Base-by-base conservation (phyloP, 768 basidiomycete species). In the Polyporus arcularius region DNA sequence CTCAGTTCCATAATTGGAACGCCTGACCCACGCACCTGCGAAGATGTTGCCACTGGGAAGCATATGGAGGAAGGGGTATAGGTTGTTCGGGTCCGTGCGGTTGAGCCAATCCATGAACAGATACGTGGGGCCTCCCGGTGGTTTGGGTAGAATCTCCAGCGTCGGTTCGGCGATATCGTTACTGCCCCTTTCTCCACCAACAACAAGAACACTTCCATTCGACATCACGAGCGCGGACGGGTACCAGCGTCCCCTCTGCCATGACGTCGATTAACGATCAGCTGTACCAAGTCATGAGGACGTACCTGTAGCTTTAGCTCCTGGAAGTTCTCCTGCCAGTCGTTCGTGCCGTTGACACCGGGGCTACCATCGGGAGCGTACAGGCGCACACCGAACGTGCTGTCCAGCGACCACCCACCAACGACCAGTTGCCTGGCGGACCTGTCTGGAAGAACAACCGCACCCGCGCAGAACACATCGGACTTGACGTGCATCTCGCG, bases 401-500 rank as follows among this genome's bases (percentile, higher is more conserved):
- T 90, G 2, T 82, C 75, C 53, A 83, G 74, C 16, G 88, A 89
- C 90, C 90, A 84, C 5, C 87, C 87, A 49, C 87, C 86, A 48
- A 88, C 80, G 60, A 86, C 85, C 69, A 88, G 78, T 60, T 84
- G 80, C 47, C 88, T 82, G 3, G 77, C 91, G 15, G 74, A 85
- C 62, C 86, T 88, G 69, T 92, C 91, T 0, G 91, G 91, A 38
- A 92, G 82, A 38, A 89, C 82, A 47, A 93, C 75, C 46, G 84
- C 83, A 10, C 77, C 91, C 4, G 90, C 85, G 69, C 91, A 92
- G 77, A 93, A 93, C 11, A 92, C 89, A 65, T 93, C 88, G 10
- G 87, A 79, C 73, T 89, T 78, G 65, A 90, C 74, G 61, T 91
- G 85, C 88, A 92, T 90, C 61, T 79, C 79, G 41, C 90, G 86